Conservation (phyloP, 2,329 filamentous ascomycete genomes). For the Diaporthe batatas region DNA sequence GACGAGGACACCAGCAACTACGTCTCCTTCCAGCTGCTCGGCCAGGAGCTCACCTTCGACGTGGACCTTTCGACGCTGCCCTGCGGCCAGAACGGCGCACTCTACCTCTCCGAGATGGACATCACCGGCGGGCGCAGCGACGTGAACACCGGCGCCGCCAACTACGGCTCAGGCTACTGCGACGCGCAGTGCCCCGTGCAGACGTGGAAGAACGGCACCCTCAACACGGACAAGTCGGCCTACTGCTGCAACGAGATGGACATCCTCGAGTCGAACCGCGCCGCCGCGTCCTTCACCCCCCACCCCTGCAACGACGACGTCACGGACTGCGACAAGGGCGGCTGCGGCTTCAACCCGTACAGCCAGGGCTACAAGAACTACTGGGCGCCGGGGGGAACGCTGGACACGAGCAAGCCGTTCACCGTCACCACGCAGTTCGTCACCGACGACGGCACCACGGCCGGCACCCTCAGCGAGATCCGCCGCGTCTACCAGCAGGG, state of each 20-base stretch:
- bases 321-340: conserved; percentile 63
- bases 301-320: conserved; percentile 63
- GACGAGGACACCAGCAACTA: conserved; percentile 38
- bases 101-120: conserved; percentile 53
- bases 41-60: conserved; percentile 74
- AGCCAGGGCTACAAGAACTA: conserved; percentile 47
- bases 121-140: conserved; percentile 65
- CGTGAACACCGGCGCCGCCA: conserved; percentile 54
- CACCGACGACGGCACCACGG: conserved; percentile 49
- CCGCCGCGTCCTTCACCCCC: conserved; percentile 69
- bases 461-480: conserved; percentile 60
- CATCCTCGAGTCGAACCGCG: conserved; percentile 69
- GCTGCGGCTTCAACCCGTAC: conserved; percentile 63
- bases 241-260: conserved; percentile 66
- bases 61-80: conserved; percentile 72
- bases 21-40: conserved; percentile 65
- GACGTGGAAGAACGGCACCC: conserved; percentile 55
- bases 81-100: conserved; percentile 73
- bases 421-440: conserved; percentile 62
- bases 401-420: conserved; percentile 60
- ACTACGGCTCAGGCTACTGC: conserved; percentile 63
- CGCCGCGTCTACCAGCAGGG: conserved; percentile 61
- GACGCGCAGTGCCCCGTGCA: conserved; percentile 55
- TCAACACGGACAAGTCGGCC: conserved; percentile 59
- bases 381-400: conserved; percentile 49